Conservation (phyloP, 306 rosid species). For the Astragalus membranaceus region DNA sequence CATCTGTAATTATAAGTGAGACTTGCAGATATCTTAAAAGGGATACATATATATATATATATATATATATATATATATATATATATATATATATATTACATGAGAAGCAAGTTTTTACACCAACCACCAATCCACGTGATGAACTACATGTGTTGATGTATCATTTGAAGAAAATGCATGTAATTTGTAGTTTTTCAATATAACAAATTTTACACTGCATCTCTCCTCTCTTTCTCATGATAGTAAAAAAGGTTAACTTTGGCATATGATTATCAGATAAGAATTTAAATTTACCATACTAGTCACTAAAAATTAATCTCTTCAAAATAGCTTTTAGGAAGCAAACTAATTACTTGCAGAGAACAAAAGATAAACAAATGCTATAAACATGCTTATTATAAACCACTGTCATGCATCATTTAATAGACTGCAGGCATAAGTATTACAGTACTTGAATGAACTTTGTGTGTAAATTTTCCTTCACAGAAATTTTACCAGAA, state of each 20-base stretch:
- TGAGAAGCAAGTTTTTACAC: neutral
- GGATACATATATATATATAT: neutral
- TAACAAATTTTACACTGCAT: neutral
- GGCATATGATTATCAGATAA: neutral
- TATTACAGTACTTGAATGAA: neutral
- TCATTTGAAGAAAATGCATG: conserved; percentile 11
- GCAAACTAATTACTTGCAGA: neutral
- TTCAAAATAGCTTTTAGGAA: neutral
- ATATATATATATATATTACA: neutral
- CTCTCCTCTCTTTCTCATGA: neutral
- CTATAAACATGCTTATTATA: neutral
- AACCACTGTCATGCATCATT: neutral
- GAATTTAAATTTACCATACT: neutral
- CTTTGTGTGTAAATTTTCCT: neutral
- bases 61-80: neutral
- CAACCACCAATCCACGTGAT: neutral
- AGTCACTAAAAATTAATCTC: neutral
- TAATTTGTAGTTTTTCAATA: neutral
- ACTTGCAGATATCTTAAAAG: neutral
- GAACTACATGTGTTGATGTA: neutral
- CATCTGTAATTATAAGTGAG: neutral
- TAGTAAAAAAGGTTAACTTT: neutral
- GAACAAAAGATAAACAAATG: neutral
- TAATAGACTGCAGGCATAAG: neutral
- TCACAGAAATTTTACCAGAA: neutral